A percentile compares a stretch with the other conserved stretches of the same genome.
phyloP scores from a whole-genome alignment of 208 protist species.

The Strigomonas culicis region DNA sequence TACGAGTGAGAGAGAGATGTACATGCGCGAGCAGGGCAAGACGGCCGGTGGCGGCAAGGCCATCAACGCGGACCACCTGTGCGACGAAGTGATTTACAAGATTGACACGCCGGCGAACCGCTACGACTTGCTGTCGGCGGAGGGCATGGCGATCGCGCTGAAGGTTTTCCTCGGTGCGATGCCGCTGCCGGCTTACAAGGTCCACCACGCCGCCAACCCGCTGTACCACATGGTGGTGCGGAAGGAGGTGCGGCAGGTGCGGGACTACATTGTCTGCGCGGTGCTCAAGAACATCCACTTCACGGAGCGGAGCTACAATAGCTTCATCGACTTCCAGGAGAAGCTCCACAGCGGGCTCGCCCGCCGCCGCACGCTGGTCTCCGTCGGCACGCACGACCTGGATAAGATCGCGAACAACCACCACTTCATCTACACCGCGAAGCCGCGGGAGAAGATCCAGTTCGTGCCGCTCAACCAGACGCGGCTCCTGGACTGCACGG shows the following conservation, averaged over 20 bases:
- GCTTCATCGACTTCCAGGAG: conserved; percentile 99
- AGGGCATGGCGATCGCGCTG: conserved; percentile 88
- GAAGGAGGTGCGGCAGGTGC: conserved; percentile 74
- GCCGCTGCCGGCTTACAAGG: conserved; percentile 60
- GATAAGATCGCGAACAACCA: conserved; percentile 91
- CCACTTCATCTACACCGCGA: conserved; percentile 84
- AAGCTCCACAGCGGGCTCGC: conserved; percentile 98
- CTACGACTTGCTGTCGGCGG: conserved; percentile 97
- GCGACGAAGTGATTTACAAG: conserved; percentile 94
- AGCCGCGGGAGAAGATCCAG: conserved; percentile 85
- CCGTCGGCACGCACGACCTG: conserved; percentile 99
- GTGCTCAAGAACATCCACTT: conserved; percentile 97
- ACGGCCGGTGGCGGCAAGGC: conserved; percentile 7
- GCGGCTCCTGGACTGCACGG: conserved; percentile 67
- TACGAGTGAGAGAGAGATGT: conserved; percentile 95
- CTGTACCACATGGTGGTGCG: conserved; percentile 86
- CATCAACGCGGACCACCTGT: conserved; percentile 47
- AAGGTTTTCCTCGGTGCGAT: conserved; percentile 87
- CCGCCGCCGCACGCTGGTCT: conserved; percentile 95
- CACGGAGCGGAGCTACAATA: conserved; percentile 91
- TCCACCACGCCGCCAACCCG: conserved; percentile 52
- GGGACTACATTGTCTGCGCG: conserved; percentile 97
- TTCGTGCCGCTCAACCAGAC: conserved; percentile 94
- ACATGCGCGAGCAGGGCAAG: conserved; percentile 82
- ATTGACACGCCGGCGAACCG: conserved; percentile 98